Evolutionary conservation across 768 basidiomycete species (phyloP).

Genomic region (Boletus reticuloceps): DNA sequence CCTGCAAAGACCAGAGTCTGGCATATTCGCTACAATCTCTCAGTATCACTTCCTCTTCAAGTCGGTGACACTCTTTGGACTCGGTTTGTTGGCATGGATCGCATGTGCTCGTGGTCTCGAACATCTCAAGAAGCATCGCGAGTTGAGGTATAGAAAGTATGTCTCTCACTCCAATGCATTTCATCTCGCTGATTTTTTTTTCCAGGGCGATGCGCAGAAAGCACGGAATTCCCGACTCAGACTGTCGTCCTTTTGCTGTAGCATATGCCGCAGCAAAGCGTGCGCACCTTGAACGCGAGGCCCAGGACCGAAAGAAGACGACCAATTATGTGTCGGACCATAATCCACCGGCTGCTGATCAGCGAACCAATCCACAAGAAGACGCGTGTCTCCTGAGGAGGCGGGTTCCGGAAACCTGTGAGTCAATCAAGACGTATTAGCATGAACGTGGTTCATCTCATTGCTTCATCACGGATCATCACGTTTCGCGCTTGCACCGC

Average conservation of each 20-base stretch:
- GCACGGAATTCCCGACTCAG: slow-evolving; percentile 82
- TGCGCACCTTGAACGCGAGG: slow-evolving; percentile 52
- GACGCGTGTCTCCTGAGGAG: slow-evolving; percentile 40
- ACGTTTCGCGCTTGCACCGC: slow-evolving; percentile 13
- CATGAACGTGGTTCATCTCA: slow-evolving; percentile 22
- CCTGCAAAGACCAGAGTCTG: slow-evolving; percentile 34
- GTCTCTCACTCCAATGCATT: slow-evolving; percentile 20
- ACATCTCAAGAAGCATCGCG: slow-evolving; percentile 54
- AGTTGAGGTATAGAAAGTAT: slow-evolving; percentile 64
- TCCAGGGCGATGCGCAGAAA: slow-evolving; percentile 66
- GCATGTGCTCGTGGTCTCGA: slow-evolving; percentile 39
- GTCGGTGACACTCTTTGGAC: slow-evolving; percentile 35
- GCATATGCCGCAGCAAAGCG: slow-evolving; percentile 74
- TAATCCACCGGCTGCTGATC: slow-evolving; percentile 23
- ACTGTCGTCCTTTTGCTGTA: slow-evolving; percentile 81
- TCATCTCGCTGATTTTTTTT: slow-evolving; percentile 9
- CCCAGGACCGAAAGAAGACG: slow-evolving; percentile 37
- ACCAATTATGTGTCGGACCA: slow-evolving; percentile 26
- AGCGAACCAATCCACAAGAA: slow-evolving; percentile 30
- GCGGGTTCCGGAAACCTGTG: slow-evolving; percentile 47
- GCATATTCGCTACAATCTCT: slow-evolving; percentile 32
- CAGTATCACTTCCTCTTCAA: slow-evolving; percentile 37
- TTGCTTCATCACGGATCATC: slow-evolving; percentile 26
- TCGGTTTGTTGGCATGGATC: slow-evolving; percentile 36
- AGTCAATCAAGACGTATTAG: slow-evolving; percentile 25